A percentile compares a stretch with the other conserved stretches of the same genome.
phyloP scores from a whole-genome alignment of 805 yeast species.

The Brettanomyces sp. region DNA sequence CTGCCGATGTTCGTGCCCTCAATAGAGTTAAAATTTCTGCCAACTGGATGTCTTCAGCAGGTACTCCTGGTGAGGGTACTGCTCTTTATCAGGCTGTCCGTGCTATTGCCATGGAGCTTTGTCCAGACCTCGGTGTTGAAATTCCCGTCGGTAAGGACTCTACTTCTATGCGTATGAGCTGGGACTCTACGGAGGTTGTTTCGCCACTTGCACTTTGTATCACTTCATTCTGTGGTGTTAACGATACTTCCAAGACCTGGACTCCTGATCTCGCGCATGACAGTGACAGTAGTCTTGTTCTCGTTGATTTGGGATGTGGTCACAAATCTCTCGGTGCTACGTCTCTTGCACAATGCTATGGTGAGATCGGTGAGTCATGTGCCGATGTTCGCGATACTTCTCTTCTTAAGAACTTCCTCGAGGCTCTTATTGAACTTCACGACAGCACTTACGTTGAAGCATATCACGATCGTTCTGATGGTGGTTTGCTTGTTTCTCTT shows the following conservation, averaged over 20 bases:
- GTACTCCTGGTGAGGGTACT: constrained; percentile 91
- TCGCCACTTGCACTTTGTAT: constrained; percentile 90
- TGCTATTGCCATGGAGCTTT: constrained; percentile 88
- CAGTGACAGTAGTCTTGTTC: constrained; percentile 50
- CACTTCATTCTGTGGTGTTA: constrained; percentile 87
- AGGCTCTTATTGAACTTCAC: constrained; percentile 66
- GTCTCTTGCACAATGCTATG: constrained; percentile 88
- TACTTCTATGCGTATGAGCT: constrained; percentile 98
- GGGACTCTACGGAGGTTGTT: constrained; percentile 87
- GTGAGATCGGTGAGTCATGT: constrained; percentile 70
- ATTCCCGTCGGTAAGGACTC: constrained; percentile 99
- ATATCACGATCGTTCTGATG: constrained; percentile 94
- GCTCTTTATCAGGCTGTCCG: constrained; percentile 94
- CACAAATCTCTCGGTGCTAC: constrained; percentile 77
- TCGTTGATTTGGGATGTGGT: constrained; percentile 66
- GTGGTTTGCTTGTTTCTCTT: constrained; percentile 81
- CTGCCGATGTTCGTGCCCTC: constrained; percentile 76
- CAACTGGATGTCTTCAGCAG: constrained; percentile 98
- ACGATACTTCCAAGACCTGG: constrained; percentile 84
- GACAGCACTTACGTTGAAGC: constrained; percentile 58
- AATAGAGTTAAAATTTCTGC: constrained; percentile 82
- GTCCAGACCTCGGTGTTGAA: constrained; percentile 84
- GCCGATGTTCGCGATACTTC: constrained; percentile 73
- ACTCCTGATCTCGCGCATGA: constrained; percentile 61
- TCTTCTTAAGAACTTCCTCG: constrained; percentile 60